These are phyloP conservation scores for Leccinum solheimii DNA, from an alignment of 1,284 basidiomycete genomes.

Conservation along the genomic window DNA sequence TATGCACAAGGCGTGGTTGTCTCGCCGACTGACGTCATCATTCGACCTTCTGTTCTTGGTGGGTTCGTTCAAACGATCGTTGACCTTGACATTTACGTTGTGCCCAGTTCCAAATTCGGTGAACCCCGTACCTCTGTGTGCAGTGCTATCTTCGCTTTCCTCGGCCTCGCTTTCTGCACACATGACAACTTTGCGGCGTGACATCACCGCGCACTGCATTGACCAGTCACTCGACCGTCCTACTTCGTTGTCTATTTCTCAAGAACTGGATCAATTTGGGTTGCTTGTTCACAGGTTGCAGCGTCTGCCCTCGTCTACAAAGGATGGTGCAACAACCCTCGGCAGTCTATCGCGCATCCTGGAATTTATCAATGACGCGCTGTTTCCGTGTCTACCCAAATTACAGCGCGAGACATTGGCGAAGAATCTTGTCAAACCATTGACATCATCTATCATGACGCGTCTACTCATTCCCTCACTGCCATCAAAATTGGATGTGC, in stretches of 20 bases:
- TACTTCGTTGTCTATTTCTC: conserved; percentile 40
- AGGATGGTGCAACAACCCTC: conserved; percentile 42
- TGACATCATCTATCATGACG: conserved; percentile 60
- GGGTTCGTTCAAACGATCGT: conserved; percentile 14
- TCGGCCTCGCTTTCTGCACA: conserved; percentile 51
- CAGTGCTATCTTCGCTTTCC: conserved; percentile 62
- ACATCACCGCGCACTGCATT: conserved; percentile 60
- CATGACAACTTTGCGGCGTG: conserved; percentile 62
- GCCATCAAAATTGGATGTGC: conserved; percentile 56
- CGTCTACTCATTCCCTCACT: conserved; percentile 66
- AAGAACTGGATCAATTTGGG: conserved; percentile 35
- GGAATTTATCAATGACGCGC: conserved; percentile 53
- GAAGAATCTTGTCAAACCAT: conserved; percentile 56
- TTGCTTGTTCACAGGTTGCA: conserved; percentile 42
- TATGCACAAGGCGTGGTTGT: conserved; percentile 58
- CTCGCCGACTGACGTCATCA: conserved; percentile 47
- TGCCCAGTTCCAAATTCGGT: conserved; percentile 56
- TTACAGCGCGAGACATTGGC: conserved; percentile 45
- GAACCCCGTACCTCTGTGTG: conserved; percentile 50
- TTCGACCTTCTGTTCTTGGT: conserved; percentile 62
- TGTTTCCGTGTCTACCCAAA: conserved; percentile 58
- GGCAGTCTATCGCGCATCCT: conserved; percentile 53
- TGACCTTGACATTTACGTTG: conserved; percentile 2
- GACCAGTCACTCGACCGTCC: conserved; percentile 58
- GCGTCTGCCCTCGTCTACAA: conserved; percentile 46